Percentiles rank a stretch among this genome's conserved stretches.
phyloP scores from a whole-genome alignment of 129 eudicot species.

The carrot (Daucus carota) region DH1_v3.0 NC_030384.2:38414501-38415000 shows the following conservation, averaged over 20 bases:
- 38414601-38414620: conserved; percentile 43
- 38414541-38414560: conserved; percentile 20
- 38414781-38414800: conserved; percentile 87
- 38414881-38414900: neutral
- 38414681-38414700: neutral
- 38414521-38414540: neutral
- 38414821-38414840: conserved; percentile 84
- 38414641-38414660: neutral
- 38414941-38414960: conserved; percentile 68
- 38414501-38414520: neutral
- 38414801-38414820: conserved; percentile 85
- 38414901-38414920: neutral
- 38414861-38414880: neutral
- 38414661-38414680: neutral
- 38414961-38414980: conserved; percentile 46
- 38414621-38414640: neutral
- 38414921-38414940: neutral
- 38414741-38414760: conserved; percentile 53
- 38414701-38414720: neutral
- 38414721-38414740: conserved; percentile 32
- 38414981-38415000: conserved; percentile 89
- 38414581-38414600: conserved; percentile 56
- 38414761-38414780: conserved; percentile 79
- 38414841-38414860: conserved; percentile 88
- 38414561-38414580: conserved; percentile 64